These are phyloP conservation scores for Raphanus hybrid DNA, from an alignment of 441 rosid genomes.

Conservation along the genomic window DNA sequence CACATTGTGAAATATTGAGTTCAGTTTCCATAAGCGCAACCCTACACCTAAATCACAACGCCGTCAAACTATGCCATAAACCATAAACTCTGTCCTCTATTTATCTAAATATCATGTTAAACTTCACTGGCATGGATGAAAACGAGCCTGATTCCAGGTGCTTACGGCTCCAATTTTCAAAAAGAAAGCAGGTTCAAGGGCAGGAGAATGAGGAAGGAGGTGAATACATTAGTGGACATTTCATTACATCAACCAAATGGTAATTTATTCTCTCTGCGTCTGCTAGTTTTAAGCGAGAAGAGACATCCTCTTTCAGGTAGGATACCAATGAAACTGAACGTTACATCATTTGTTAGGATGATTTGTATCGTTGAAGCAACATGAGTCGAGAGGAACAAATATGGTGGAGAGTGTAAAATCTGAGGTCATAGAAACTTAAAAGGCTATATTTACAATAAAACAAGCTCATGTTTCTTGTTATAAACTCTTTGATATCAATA, in stretches of 20 bases:
- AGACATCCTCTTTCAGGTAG: conserved; percentile 19
- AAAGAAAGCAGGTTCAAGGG: conserved; percentile 67
- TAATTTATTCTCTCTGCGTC: neutral
- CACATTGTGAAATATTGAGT: neutral
- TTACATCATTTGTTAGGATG: conserved; percentile 14
- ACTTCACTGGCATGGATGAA: too few species aligned
- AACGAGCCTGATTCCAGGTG: conserved; percentile 59
- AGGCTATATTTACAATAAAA: neutral
- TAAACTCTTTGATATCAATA: too few species aligned
- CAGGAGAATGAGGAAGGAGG: conserved; percentile 65
- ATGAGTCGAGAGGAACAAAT: conserved; percentile 14
- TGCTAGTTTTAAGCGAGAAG: conserved; percentile 11
- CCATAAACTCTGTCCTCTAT: neutral
- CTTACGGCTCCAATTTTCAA: conserved; percentile 81
- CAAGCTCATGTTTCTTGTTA: too few species aligned
- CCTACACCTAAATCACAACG: neutral
- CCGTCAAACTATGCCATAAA: neutral
- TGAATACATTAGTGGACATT: conserved; percentile 11
- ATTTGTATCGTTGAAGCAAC: conserved; percentile 12
- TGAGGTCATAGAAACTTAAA: conserved; percentile 4
- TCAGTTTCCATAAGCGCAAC: neutral
- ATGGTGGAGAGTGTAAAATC: conserved; percentile 26
- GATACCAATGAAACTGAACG: conserved; percentile 21
- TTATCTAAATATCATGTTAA: neutral
- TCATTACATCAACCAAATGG: conserved; percentile 16